A percentile compares a stretch with the other conserved stretches of the same genome.
Conservation (phyloP, 495 filamentous ascomycete genomes). For the Staphylotrichum longicolle region DNA sequence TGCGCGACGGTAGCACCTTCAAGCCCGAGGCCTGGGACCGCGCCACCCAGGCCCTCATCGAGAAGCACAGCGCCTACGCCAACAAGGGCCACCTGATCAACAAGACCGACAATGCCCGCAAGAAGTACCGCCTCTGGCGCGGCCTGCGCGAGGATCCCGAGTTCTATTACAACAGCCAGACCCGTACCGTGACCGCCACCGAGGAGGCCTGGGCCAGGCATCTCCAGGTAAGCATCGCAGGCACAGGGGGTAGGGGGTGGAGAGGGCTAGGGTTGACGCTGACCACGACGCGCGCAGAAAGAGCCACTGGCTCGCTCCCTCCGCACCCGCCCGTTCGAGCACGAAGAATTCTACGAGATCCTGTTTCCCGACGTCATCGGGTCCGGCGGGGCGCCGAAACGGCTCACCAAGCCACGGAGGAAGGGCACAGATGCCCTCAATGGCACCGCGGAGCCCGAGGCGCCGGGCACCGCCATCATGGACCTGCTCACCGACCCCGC, state of each 20-base stretch:
- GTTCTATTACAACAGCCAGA: conserved; percentile 46
- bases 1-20: conserved; percentile 52
- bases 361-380: conserved; percentile 51
- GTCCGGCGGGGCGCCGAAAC: conserved; percentile 50
- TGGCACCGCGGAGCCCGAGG: conserved; percentile 31
- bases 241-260: too few relatives aligned
- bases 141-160: conserved; percentile 49
- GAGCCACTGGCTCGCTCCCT: conserved; percentile 50
- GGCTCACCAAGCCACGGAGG: conserved; percentile 47
- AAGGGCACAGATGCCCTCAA: conserved; percentile 36
- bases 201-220: conserved; percentile 51
- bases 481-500: conserved; percentile 33
- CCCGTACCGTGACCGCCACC: conserved; percentile 44
- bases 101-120: conserved; percentile 54
- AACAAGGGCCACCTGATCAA: conserved; percentile 53
- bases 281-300: conserved; percentile 32
- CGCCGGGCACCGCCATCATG: conserved; percentile 34
- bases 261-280: too few relatives aligned
- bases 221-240: conserved; percentile 38
- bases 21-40: conserved; percentile 53
- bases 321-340: conserved; percentile 48
- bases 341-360: conserved; percentile 52
- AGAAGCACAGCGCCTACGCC: conserved; percentile 47
- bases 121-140: conserved; percentile 55
- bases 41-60: conserved; percentile 45